Evolutionary conservation across 352 stramenopile genomes (phyloP).

Genomic region (Paralagenidium karlingii): DNA sequence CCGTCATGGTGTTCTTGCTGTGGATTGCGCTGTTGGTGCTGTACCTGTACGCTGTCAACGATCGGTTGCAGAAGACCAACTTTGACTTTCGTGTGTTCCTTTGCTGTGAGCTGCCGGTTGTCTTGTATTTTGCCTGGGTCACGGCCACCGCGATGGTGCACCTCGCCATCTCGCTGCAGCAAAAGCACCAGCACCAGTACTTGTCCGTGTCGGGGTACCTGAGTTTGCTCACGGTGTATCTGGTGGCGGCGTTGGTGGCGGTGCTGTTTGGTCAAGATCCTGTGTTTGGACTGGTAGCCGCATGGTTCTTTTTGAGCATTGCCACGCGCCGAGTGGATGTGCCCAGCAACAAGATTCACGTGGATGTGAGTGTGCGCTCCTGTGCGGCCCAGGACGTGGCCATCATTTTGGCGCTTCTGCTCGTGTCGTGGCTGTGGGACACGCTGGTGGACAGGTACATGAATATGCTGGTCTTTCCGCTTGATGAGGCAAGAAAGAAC

Average conservation of each 20-base stretch:
- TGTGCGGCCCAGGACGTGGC: slow-evolving; percentile 44
- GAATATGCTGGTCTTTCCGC: slow-evolving; percentile 2
- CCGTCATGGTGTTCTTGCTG: slow-evolving; percentile 45
- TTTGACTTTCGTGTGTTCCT: slow-evolving; percentile 20
- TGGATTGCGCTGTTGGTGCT: slow-evolving; percentile 63
- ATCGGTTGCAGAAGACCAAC: slow-evolving; percentile 18
- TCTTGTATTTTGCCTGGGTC: slow-evolving; percentile 72
- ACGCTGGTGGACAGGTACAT: slow-evolving; percentile 52
- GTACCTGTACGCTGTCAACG: slow-evolving; percentile 71
- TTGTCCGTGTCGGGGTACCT: slow-evolving; percentile 48
- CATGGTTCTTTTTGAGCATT: slow-evolving; percentile 65
- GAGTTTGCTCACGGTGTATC: slow-evolving; percentile 39
- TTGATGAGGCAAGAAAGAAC: too few species aligned
- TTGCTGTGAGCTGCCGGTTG: slow-evolving; percentile 62
- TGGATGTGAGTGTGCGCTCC: slow-evolving; percentile 41
- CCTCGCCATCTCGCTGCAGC: slow-evolving; percentile 53
- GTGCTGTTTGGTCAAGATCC: slow-evolving; percentile 48
- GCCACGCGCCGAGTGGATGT: slow-evolving; percentile 37
- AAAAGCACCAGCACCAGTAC: slow-evolving; percentile 23
- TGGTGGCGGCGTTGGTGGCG: slow-evolving; percentile 43
- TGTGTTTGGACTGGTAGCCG: slow-evolving; percentile 35
- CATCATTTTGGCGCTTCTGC: slow-evolving; percentile 37
- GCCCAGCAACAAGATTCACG: slow-evolving; percentile 20
- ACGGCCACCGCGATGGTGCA: slow-evolving; percentile 51
- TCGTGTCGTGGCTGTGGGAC: slow-evolving; percentile 32